Base-by-base conservation (phyloP, 345 rosid genomes). In the Populus ilicifolia region DNA sequence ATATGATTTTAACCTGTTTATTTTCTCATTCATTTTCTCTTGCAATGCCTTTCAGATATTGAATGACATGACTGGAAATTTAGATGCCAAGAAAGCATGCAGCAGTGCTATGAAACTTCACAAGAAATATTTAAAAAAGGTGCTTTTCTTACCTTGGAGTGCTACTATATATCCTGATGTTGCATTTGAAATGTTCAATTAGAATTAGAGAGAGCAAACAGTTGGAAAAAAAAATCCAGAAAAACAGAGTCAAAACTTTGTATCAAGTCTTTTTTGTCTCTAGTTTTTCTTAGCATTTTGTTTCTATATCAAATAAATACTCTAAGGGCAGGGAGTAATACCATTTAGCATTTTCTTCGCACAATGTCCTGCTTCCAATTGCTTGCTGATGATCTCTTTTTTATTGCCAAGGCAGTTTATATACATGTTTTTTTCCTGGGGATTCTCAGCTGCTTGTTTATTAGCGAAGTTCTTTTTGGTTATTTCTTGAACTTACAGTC, bases 1-100 rank as follows among this genome's bases (percentile, higher is more conserved):
- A 38, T 71, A 48, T 25, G 46, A 71, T 23, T 44, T 23, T 38
- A 10, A 8, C 61, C 13, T 23, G 30, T 23, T 36, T 27, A 38
- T 1, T 73, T 18, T 67, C n/a, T 64, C 9, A 21, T 33, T 30
- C 4, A 1, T 50, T 50, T 54, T 67, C 36, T 14, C 61, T 70
- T 56, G 7, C 48, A 75, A 20, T 56, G 69, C 75, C 69, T 72
- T 84, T 8, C 81, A 96, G 99, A 96, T 96, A 78, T 79, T 93
- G 80, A 93, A 96, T 27, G 99, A 93, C 82, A 90, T 91, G 36
- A 92, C 97, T 29, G 99, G 99, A 54, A 92, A 88, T 75, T 84
- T 93, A 73, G 98, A 96, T 80, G 99, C 99, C 46, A 93, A 88
- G 80, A 93, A 96, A 73, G 93, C 99, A 11, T 96, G 99, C 88